Conservation (phyloP, 495 filamentous ascomycete genomes). For the Lepraria neglecta region DNA sequence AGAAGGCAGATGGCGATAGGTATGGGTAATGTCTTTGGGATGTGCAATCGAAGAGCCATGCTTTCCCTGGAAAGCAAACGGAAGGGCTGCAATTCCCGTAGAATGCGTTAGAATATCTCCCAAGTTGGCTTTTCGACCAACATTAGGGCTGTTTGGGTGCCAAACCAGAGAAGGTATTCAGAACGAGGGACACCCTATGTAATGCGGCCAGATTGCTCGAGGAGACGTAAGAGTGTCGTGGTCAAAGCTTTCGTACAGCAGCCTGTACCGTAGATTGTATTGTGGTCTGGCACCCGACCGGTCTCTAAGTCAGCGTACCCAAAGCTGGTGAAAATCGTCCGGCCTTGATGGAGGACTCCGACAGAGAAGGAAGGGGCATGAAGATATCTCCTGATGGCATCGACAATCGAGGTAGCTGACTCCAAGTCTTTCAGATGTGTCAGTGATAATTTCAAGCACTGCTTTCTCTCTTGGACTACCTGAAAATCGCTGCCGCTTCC, state of each 20-base stretch:
- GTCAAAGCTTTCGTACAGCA: neutral
- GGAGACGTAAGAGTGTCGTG: neutral
- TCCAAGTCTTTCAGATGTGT: no score
- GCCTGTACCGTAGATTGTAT: neutral
- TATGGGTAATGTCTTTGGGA: neutral
- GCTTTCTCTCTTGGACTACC: no score
- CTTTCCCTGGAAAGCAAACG: neutral
- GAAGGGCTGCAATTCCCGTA: neutral
- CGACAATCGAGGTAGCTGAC: no score
- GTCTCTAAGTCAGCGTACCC: neutral
- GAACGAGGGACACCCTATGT: neutral
- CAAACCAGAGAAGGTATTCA: neutral
- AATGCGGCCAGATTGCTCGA: neutral
- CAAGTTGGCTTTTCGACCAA: neutral
- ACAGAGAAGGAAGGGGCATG: no score
- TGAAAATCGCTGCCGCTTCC: no score
- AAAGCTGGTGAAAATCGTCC: neutral
- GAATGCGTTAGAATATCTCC: neutral
- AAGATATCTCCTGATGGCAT: no score
- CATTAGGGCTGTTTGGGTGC: neutral
- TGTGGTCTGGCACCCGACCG: neutral
- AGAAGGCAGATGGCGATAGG: neutral
- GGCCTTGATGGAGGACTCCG: no score
- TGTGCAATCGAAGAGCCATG: neutral
- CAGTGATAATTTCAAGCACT: no score